Evolutionary conservation across 2,329 filamentous ascomycete genomes (phyloP).

Genomic region (Cladosporium velox): DNA sequence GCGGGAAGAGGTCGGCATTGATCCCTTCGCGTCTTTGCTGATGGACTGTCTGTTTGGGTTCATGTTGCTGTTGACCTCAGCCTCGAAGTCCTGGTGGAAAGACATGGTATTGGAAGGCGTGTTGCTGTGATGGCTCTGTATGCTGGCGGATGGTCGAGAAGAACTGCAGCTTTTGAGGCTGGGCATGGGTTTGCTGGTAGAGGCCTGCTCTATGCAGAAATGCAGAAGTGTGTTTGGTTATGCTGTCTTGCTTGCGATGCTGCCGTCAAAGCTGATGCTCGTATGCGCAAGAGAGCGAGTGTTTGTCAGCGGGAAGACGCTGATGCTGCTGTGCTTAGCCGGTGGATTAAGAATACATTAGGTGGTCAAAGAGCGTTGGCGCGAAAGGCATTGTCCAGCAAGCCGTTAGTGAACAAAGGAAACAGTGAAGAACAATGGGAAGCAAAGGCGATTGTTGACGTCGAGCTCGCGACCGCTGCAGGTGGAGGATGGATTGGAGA

Average conservation of each 20-base stretch:
- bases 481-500: not conserved
- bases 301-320: not conserved
- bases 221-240: not conserved
- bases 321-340: not conserved
- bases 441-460: constrained; percentile 1
- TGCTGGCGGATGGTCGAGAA: not conserved
- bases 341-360: constrained; percentile 6
- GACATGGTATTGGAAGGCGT: constrained; percentile 27
- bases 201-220: not conserved
- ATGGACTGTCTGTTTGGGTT: constrained; percentile 23
- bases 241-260: not conserved
- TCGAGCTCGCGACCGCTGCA: not conserved
- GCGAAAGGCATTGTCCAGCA: constrained; percentile 22
- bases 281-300: constrained; percentile 3
- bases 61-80: constrained; percentile 37
- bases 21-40: constrained; percentile 24
- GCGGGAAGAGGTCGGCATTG: constrained; percentile 21
- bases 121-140: constrained; percentile 4
- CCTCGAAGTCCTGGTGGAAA: constrained; percentile 37
- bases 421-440: constrained; percentile 20
- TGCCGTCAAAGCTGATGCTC: not conserved
- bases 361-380: constrained; percentile 17
- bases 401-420: constrained; percentile 21
- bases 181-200: constrained; percentile 19
- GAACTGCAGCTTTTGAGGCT: constrained; percentile 1